Evolutionary conservation across 169 alveolate genomes (phyloP).

Genomic region (Plasmodium fragile): DNA sequence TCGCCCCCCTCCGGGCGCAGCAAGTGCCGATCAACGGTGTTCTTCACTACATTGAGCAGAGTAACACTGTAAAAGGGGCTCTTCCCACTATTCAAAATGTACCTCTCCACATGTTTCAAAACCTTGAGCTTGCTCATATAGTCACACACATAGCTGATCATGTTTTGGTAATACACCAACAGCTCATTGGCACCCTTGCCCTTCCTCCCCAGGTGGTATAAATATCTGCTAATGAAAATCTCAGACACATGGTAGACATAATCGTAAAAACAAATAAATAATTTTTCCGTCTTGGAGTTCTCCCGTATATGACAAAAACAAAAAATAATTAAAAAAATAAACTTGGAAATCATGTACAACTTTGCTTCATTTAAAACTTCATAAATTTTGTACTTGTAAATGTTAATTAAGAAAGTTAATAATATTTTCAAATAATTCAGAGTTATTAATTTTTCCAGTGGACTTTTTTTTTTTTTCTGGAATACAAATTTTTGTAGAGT

Average conservation of each 20-base stretch:
- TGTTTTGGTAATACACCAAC: conserved; percentile 4
- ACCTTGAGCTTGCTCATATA: conserved; percentile 16
- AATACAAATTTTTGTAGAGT: conserved; percentile 16
- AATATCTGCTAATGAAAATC: conserved; percentile 10
- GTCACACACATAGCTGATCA: not conserved
- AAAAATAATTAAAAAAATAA: conserved; percentile 14
- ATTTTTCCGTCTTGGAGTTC: not conserved
- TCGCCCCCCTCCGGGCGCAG: not conserved
- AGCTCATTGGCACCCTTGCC: not conserved
- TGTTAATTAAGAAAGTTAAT: conserved; percentile 29
- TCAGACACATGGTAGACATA: conserved; percentile 23
- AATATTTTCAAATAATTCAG: conserved; percentile 20
- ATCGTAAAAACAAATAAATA: conserved; percentile 33
- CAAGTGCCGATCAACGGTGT: conserved; percentile 39
- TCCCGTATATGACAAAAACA: conserved; percentile 14
- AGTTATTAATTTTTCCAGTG: not conserved
- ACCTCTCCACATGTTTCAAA: conserved; percentile 19
- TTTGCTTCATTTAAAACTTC: conserved; percentile 13
- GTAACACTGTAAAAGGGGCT: conserved; percentile 13
- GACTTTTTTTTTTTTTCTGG: not conserved
- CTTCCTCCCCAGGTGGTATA: not conserved
- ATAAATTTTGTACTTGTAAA: conserved; percentile 31
- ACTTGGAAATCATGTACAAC: conserved; percentile 28
- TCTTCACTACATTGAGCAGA: conserved; percentile 27
- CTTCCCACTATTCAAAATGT: conserved; percentile 8